phyloP scores from a whole-genome alignment of 1,284 basidiomycete species.

The Taiwanofungus camphoratus region DNA sequence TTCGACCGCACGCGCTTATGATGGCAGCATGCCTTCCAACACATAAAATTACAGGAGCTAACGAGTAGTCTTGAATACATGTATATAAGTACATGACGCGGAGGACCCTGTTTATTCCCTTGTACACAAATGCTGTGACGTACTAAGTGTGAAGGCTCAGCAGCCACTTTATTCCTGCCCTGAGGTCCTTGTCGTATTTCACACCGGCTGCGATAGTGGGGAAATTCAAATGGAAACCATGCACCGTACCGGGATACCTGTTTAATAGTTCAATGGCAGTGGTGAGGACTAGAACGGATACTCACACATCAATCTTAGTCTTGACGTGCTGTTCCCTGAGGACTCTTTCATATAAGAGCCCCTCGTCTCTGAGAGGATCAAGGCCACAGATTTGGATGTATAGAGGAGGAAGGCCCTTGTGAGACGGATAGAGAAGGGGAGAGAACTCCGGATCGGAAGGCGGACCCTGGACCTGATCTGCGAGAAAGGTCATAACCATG shows the following conservation, averaged over 20 bases:
- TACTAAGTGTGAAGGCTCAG: too few species aligned
- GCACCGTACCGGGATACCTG: slow-evolving; percentile 11
- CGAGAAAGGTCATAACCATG: neutral
- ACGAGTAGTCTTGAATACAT: too few species aligned
- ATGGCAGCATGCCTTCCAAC: too few species aligned
- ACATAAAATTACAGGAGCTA: too few species aligned
- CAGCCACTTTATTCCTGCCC: slow-evolving; percentile 11
- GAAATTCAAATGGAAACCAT: slow-evolving; percentile 8
- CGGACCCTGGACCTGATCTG: neutral
- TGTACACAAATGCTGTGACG: too few species aligned
- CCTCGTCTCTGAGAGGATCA: slow-evolving; percentile 23
- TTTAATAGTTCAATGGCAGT: neutral
- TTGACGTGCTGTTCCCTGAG: slow-evolving; percentile 17
- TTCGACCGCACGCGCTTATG: too few species aligned
- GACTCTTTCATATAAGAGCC: slow-evolving; percentile 17
- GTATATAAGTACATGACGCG: too few species aligned
- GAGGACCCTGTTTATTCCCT: too few species aligned
- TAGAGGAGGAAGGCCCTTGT: slow-evolving; percentile 16
- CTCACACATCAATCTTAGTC: slow-evolving; percentile 18
- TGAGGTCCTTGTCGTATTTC: slow-evolving; percentile 7
- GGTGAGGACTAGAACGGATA: neutral
- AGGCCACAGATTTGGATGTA: slow-evolving; percentile 18
- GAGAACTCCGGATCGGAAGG: slow-evolving; percentile 13
- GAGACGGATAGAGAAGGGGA: slow-evolving; percentile 14
- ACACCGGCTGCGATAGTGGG: slow-evolving; percentile 1